These are phyloP conservation scores for Aspergillus hortae DNA, from an alignment of 2,329 filamentous ascomycete species.

Conservation along the genomic window DNA sequence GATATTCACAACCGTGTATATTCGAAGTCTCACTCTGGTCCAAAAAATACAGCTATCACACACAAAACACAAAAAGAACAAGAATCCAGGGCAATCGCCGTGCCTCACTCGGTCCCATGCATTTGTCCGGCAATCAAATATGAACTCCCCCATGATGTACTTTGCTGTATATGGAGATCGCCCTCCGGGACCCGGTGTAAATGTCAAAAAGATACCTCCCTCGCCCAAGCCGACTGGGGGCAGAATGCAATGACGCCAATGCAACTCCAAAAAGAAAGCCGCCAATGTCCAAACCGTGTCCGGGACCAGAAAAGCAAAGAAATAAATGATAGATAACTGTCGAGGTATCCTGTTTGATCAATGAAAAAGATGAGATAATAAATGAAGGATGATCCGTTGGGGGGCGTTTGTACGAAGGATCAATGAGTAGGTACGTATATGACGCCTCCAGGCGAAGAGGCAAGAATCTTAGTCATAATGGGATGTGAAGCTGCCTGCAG, in stretches of 20 bases:
- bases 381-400: no score
- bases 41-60: no score
- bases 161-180: slow-evolving; percentile 2
- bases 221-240: slow-evolving; percentile 5
- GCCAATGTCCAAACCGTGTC: background rate
- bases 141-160: slow-evolving; percentile 6
- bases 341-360: no score
- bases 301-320: background rate
- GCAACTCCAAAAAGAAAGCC: slow-evolving; percentile 4
- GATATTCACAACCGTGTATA: no score
- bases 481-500: slow-evolving; percentile 9
- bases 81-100: background rate
- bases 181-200: slow-evolving; percentile 16
- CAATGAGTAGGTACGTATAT: no score
- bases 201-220: slow-evolving; percentile 20
- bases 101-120: no score
- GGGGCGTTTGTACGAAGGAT: no score
- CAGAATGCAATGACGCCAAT: slow-evolving; percentile 11
- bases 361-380: no score
- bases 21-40: no score
- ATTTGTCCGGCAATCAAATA: slow-evolving; percentile 1
- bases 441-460: background rate
- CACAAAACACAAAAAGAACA: background rate
- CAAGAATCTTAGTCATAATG: background rate
- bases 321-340: background rate